These are phyloP conservation scores for Wickerhamomyces strasburgensis DNA, from an alignment of 805 yeast species.

Conservation along the genomic window DNA sequence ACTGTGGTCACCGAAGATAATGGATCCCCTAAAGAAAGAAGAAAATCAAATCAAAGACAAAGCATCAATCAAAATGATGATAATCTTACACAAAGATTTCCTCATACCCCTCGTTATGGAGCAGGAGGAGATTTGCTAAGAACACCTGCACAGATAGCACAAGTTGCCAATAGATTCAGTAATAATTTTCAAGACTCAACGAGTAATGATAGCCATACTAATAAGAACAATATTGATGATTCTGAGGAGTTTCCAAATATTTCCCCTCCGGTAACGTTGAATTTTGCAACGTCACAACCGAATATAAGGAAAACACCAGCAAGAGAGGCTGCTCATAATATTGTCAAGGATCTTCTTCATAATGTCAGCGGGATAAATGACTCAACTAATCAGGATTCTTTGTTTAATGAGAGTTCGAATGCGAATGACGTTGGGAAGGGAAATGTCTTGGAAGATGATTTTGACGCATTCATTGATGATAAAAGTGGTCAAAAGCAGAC, in stretches of 20 bases:
- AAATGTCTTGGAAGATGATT: constrained; percentile 13
- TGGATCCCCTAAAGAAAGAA: constrained; percentile 1
- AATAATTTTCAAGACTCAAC: constrained; percentile 4
- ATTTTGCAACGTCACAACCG: constrained; percentile 15
- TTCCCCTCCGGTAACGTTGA: constrained; percentile 24
- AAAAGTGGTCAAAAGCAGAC: constrained; percentile 5
- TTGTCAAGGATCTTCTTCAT: constrained; percentile 21
- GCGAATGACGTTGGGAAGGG: neutral
- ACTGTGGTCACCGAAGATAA: constrained; percentile 12
- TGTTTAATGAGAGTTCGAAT: constrained; percentile 5
- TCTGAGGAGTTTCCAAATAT: constrained; percentile 20
- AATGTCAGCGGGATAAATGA: constrained; percentile 25
- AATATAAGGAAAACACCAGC: constrained; percentile 15
- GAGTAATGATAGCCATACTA: neutral
- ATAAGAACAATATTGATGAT: constrained; percentile 15
- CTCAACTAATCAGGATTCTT: constrained; percentile 7
- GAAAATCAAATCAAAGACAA: neutral
- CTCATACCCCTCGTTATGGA: constrained; percentile 42
- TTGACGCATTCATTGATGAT: constrained; percentile 22
- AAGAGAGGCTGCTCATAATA: constrained; percentile 22
- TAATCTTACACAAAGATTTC: constrained; percentile 34
- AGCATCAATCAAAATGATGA: constrained; percentile 5
- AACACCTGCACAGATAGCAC: constrained; percentile 21
- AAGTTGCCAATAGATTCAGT: constrained; percentile 16
- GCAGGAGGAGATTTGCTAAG: constrained; percentile 32